Conservation (phyloP, 768 basidiomycete species). For the Myochromella boudieri region DNA sequence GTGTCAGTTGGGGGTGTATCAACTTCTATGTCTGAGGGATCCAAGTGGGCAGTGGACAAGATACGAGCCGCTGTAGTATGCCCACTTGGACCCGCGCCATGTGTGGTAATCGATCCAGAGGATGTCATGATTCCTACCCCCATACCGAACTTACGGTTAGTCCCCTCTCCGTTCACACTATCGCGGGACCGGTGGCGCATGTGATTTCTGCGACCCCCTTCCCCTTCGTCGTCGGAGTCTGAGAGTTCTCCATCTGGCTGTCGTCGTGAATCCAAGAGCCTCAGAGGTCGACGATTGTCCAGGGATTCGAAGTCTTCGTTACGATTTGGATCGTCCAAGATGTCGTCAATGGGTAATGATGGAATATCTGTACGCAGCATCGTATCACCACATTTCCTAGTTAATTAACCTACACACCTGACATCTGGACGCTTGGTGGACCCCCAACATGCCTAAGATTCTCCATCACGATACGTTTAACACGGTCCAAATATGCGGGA, state of each 20-base stretch:
- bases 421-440: slow-evolving; percentile 92
- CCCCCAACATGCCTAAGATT: slow-evolving; percentile 83
- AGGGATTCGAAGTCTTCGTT: slow-evolving; percentile 83
- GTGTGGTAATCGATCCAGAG: slow-evolving; percentile 50
- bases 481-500: slow-evolving; percentile 87
- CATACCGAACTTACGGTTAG: slow-evolving; percentile 59
- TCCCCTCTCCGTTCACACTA: slow-evolving; percentile 42
- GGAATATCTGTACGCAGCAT: slow-evolving; percentile 66
- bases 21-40: slow-evolving; percentile 38
- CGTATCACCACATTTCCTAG: slow-evolving; percentile 3
- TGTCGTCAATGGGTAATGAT: slow-evolving; percentile 77
- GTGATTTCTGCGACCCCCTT: slow-evolving; percentile 78
- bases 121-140: slow-evolving; percentile 73
- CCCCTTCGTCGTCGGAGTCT: slow-evolving; percentile 97
- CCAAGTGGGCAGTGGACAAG: slow-evolving; percentile 30
- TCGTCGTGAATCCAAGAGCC: slow-evolving; percentile 75
- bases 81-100: slow-evolving; percentile 77
- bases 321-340: slow-evolving; percentile 75
- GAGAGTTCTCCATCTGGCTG: slow-evolving; percentile 90
- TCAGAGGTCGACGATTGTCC: slow-evolving; percentile 73
- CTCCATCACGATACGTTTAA: slow-evolving; percentile 90
- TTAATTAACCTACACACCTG: slow-evolving; percentile 46
- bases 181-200: slow-evolving; percentile 56
- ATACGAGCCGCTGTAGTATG: slow-evolving; percentile 55
- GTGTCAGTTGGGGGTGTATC: slow-evolving; percentile 31